These are phyloP conservation scores for Ilyonectria destructans DNA, from an alignment of 2,329 filamentous ascomycete species.

Conservation along the genomic window DNA sequence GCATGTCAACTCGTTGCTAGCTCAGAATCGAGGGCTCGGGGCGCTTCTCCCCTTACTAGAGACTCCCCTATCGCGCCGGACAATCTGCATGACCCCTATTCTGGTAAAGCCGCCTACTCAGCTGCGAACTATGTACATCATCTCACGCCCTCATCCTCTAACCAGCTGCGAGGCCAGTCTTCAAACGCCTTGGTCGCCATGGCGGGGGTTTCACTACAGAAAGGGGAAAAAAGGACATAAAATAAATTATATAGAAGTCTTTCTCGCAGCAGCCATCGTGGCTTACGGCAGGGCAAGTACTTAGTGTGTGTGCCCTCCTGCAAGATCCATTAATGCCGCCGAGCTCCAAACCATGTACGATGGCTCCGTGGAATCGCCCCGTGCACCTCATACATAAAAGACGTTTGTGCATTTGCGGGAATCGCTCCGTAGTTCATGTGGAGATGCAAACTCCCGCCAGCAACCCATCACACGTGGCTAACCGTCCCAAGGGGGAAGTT, in stretches of 20 bases:
- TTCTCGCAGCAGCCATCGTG: slow-evolving; percentile 8
- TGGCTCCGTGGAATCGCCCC: background rate
- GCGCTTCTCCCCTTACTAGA: slow-evolving; percentile 16
- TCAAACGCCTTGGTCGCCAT: slow-evolving; percentile 17
- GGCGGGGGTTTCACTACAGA: background rate
- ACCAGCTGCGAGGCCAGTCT: slow-evolving; percentile 15
- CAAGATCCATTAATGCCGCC: background rate
- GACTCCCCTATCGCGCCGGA: background rate
- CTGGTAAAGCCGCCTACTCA: slow-evolving; percentile 10
- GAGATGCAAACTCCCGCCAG: slow-evolving; percentile 17
- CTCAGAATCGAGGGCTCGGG: background rate
- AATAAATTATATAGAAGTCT: slow-evolving; percentile 1
- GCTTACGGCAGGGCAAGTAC: slow-evolving; percentile 6
- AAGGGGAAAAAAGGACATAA: background rate
- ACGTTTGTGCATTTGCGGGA: background rate
- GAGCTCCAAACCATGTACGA: background rate
- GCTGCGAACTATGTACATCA: slow-evolving; percentile 20
- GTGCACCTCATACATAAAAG: background rate
- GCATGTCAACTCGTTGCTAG: slow-evolving; percentile 1
- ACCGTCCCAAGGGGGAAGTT: background rate
- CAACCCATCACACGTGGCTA: slow-evolving; percentile 18
- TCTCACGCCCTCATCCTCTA: background rate
- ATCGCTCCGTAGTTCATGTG: slow-evolving; percentile 17
- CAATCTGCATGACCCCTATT: slow-evolving; percentile 28
- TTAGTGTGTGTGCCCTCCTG: slow-evolving; percentile 10